Base-by-base conservation (phyloP, 2,329 filamentous ascomycete species). In the Aspergillus carbonarius region DNA sequence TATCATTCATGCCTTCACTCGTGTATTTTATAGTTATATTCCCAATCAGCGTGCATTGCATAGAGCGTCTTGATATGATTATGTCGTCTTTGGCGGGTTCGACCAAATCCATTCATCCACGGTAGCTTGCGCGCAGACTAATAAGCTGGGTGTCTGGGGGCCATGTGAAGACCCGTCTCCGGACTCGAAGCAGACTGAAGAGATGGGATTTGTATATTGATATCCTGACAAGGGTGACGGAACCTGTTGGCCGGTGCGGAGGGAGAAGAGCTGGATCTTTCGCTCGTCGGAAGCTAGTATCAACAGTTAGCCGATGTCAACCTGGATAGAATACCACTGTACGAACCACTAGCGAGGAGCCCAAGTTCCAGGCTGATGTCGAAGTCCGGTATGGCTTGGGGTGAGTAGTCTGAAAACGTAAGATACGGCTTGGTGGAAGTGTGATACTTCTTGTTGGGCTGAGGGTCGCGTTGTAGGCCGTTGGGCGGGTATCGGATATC, bases 31-130 rank as follows among this genome's bases (percentile, higher is more conserved):
- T 54, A 54, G 25, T 46, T 39, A 42, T 32, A 44, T 50, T 34
- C 32, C 52, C n/a, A 54, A 25, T 13, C 34, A 40, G 37, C 49
- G 27, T 59, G 49, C n/a, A 17, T 37, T 49, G 35, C 18, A 48
- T 58, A 52, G n/a, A 44, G 27, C 39, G 30, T 54, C 20, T 49
- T 50, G 30, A 23, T 10, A 54, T 23, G 34, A 40, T 42, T 23
- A 50, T 48, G 10, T 7, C 32, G 30, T 40, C 15, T 30, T 54
- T 40, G 37, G 44, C 37, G 34, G 40, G 9, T 48, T 50, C 57
- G 66, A 74, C 73, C 73, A 76, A n/a, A 59, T 67, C 74, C 75
- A 77, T 58, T 78, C 70, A 53, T 77, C 70, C 27, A 78, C 70
- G 2, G 64, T 63, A 12, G 62, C 63, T 25, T 72, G 64, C 1